A percentile compares a stretch with the other conserved stretches of the same genome.
Evolutionary conservation across 2,329 filamentous ascomycete genomes (phyloP).

Genomic region (Trichoderma harzianum): DNA sequence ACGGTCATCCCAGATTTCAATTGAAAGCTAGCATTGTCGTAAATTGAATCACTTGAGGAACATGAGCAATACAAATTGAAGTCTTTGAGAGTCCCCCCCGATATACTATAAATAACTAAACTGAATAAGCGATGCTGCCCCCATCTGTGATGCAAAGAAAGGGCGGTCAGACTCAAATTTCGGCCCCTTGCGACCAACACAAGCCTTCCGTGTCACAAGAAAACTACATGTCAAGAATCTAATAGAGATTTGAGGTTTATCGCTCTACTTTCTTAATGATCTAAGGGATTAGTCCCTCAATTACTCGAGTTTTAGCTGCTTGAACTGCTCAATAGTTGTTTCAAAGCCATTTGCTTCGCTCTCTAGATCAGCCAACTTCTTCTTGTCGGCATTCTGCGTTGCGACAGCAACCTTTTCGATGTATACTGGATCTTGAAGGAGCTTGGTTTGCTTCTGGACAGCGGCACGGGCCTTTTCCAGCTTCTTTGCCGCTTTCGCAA

Average conservation of each 20-base stretch:
- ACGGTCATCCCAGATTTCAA: too few species aligned
- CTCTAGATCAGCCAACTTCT: background rate
- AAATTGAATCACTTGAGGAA: too few species aligned
- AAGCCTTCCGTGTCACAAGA: too few species aligned
- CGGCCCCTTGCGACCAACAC: too few species aligned
- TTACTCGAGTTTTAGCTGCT: background rate
- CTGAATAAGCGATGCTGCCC: too few species aligned
- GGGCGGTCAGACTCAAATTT: too few species aligned
- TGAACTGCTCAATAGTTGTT: background rate
- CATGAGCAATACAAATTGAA: too few species aligned
- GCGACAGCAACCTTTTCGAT: background rate
- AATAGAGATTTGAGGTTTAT: background rate
- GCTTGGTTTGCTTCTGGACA: background rate
- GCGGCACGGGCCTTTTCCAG: background rate
- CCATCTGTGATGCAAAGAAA: too few species aligned
- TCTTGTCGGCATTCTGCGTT: background rate
- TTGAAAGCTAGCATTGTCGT: too few species aligned
- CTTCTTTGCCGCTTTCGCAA: background rate
- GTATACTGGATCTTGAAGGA: background rate
- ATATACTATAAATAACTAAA: too few species aligned
- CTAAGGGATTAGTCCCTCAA: fast-evolving
- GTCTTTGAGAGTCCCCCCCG: too few species aligned
- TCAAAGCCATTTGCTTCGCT: background rate
- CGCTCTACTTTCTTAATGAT: fast-evolving
- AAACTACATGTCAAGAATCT: too few species aligned